Base-by-base conservation (phyloP, 345 rosid species). In the Passiflora organensis region DNA sequence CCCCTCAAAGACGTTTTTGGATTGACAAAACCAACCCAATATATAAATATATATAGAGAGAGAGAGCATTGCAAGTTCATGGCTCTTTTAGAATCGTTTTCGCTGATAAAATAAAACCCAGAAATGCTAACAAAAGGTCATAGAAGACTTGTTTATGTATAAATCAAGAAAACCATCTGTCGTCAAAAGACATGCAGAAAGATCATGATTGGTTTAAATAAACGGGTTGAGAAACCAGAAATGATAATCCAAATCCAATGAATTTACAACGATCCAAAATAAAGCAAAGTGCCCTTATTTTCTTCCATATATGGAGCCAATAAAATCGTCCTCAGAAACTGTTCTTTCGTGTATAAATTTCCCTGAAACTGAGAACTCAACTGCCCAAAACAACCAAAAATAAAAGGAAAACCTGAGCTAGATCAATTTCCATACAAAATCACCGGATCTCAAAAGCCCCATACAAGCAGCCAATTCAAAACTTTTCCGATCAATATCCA, bases 371-470 rank as follows among this genome's bases (percentile, higher is more conserved):
- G 15, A 49, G 60, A 13, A n/a, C n/a, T n/a, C n/a, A n/a, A n/a
- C n/a, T n/a, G n/a, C n/a, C n/a, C 44, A 53, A 18, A 34, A 65
- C 45, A 53, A 57, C 20, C 38, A 42, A 60, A 55, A 16, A 36
- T 13, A 1, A 9, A 45, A 23, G 21, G 13, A 6, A 20, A 3
- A 34, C 62, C 34, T 32, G 56, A 34, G 38, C 56, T 0, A 57
- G 46, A 44, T 58, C 58, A 56, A 15, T n/a, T 48, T 23, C 24
- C 23, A 18, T 37, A 56, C 36, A 0, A 63, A 32, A 16, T 12
- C n/a, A n/a, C n/a, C 17, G 78, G 89, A 80, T 74, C 82, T 65
- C 76, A 52, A 65, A 66, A 74, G 56, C 2, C 41, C n/a, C n/a
- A n/a, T n/a, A n/a, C n/a, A n/a, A n/a, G n/a, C n/a, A n/a, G n/a